Evolutionary conservation across 441 rosid species (phyloP).

Genomic region (Adansonia rubrostipa): DNA sequence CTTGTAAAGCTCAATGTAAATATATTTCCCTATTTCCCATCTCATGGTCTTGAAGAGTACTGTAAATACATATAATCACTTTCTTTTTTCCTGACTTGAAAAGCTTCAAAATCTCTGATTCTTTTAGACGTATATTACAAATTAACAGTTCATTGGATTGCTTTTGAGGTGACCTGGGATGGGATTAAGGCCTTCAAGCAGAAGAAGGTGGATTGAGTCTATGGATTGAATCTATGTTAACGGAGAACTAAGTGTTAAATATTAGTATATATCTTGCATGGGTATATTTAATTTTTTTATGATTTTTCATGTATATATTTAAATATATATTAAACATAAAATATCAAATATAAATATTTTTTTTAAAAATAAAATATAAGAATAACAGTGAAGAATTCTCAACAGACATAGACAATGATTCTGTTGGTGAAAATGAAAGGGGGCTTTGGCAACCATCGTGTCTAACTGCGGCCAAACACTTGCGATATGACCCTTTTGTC

Average conservation of each 20-base stretch:
- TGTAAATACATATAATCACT: not conserved
- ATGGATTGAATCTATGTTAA: too few relatives aligned
- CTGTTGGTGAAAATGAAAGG: not conserved
- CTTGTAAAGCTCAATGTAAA: slow-evolving; percentile 36
- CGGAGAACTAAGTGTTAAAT: too few relatives aligned
- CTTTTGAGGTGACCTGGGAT: not conserved
- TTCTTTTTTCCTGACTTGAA: not conserved
- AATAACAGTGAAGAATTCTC: not conserved
- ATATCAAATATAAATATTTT: too few relatives aligned
- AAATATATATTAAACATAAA: too few relatives aligned
- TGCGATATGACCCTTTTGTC: not conserved
- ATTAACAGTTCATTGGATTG: not conserved
- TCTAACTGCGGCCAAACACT: not conserved
- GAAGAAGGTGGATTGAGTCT: not conserved
- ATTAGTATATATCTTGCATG: too few relatives aligned
- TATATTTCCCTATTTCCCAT: slow-evolving; percentile 9
- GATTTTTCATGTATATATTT: too few relatives aligned
- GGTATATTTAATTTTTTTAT: too few relatives aligned
- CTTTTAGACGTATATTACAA: not conserved
- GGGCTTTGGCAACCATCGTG: not conserved
- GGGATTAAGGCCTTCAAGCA: not conserved
- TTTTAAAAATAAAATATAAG: too few relatives aligned
- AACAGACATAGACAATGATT: not conserved
- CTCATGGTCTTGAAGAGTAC: not conserved
- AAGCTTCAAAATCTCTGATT: not conserved